Conservation (phyloP, 352 stramenopile genomes). For the Saprolegnia parasitica region DNA sequence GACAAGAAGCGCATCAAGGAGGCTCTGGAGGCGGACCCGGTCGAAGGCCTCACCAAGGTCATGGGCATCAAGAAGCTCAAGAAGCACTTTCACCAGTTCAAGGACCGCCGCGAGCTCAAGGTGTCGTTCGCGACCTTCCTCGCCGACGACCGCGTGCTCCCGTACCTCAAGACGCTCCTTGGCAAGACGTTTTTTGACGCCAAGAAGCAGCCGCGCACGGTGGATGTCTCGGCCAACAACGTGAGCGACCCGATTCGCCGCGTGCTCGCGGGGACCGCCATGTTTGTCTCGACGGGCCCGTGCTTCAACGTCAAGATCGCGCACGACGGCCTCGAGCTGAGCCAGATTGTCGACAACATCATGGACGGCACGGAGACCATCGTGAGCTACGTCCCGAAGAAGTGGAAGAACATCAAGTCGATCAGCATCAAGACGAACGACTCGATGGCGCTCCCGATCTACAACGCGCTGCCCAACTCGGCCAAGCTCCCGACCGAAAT, state of each 20-base stretch:
- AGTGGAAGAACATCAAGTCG: constrained; percentile 89
- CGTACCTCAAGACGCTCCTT: constrained; percentile 63
- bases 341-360: constrained; percentile 74
- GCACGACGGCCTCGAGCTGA: constrained; percentile 48
- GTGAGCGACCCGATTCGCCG: constrained; percentile 45
- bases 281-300: constrained; percentile 77
- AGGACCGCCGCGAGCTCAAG: constrained; percentile 63
- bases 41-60: constrained; percentile 58
- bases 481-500: constrained; percentile 53
- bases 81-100: constrained; percentile 74
- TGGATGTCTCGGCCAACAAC: constrained; percentile 66
- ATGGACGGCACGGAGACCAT: constrained; percentile 68
- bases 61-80: constrained; percentile 79
- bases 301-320: constrained; percentile 88
- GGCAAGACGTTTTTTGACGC: constrained; percentile 51
- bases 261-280: constrained; percentile 64
- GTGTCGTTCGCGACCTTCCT: constrained; percentile 75
- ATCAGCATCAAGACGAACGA: constrained; percentile 89
- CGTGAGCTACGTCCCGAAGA: constrained; percentile 73
- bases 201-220: constrained; percentile 75
- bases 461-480: constrained; percentile 67
- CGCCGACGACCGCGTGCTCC: constrained; percentile 66
- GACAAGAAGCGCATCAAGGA: constrained; percentile 84
- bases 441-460: constrained; percentile 88
- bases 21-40: constrained; percentile 49